Base-by-base conservation (phyloP, 768 basidiomycete genomes). In the Leccinum fibrillosum region DNA sequence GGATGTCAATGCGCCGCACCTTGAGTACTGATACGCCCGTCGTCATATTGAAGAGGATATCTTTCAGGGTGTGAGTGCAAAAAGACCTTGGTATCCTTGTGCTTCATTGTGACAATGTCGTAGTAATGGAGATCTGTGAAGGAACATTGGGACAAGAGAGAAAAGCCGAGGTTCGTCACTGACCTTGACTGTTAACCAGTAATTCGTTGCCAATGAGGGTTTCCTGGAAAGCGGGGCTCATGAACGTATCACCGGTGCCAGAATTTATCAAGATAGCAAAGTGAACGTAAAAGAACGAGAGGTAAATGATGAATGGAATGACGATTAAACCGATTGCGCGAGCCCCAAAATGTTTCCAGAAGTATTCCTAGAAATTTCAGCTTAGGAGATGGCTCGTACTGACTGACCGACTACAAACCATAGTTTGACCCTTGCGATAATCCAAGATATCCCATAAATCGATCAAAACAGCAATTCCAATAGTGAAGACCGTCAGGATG, bases 211-310 rank as follows among this genome's bases (percentile, higher is more conserved):
- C 94, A 21, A 80, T 74, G 52, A 99, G 78, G 17, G 94, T 97
- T 76, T 98, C 94, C 75, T 99, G 97, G 85, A 99, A 99, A 5
- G 86, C 88, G 6, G 97, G 95, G 70, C 90, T 94, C 97, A 98
- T 98, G 78, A 98, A 99, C 39, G 81, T 79, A 68, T 98, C 97
- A 5, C 97, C 97, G 32, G 94, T 83, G 25, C 97, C 97, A 11
- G 94, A 94, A 62, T 87, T 82, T 8, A 78, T 90, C 63, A 98
- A 85, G 61, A 98, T 80, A 26, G 88, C 79, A 68, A 99, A 96
- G 73, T 99, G 97, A 25, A 97, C 75, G 75, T 90, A 99, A 82
- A 99, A 99, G 81, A 96, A 93, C 15, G 89, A 88, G 3, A 98
- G 83, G 72, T 99, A 99, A 52, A 98, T 80, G 56, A 91, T 74